These are phyloP conservation scores for Thelonectria blattea DNA, from an alignment of 2,329 filamentous ascomycete species.

Conservation along the genomic window DNA sequence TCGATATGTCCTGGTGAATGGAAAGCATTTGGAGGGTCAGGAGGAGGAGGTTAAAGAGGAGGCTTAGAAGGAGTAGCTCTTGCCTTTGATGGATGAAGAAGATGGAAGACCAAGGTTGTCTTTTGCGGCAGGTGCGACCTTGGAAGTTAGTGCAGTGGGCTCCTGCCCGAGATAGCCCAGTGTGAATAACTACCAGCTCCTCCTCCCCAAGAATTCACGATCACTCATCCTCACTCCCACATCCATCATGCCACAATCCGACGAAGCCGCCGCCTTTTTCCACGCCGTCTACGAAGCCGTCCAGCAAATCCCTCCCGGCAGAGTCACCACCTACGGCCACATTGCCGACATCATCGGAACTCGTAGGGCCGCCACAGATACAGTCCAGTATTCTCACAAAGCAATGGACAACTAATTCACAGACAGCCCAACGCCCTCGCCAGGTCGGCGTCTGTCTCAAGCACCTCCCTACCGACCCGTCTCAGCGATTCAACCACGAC, in stretches of 20 bases:
- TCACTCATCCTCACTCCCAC: background rate
- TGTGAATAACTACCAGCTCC: too few relatives aligned
- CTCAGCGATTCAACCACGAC: constrained; percentile 66
- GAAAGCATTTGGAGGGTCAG: constrained; percentile 37
- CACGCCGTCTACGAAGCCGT: constrained; percentile 81
- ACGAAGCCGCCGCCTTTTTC: constrained; percentile 78
- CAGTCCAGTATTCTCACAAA: background rate
- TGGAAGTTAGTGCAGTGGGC: too few relatives aligned
- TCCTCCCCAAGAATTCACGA: background rate
- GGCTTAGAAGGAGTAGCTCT: background rate
- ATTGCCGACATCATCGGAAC: constrained; percentile 76
- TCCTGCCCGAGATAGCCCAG: too few relatives aligned
- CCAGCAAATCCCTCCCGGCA: constrained; percentile 82
- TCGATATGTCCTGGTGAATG: constrained; percentile 54
- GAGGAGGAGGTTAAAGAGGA: background rate
- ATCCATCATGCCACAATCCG: constrained; percentile 68
- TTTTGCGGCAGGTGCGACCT: too few relatives aligned
- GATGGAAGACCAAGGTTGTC: too few relatives aligned
- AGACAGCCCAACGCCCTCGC: constrained; percentile 75
- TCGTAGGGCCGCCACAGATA: constrained; percentile 57
- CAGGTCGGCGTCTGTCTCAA: constrained; percentile 93
- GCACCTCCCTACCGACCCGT: constrained; percentile 69
- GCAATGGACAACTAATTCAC: too few relatives aligned
- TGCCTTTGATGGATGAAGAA: background rate
- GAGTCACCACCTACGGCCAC: constrained; percentile 87